These are phyloP conservation scores for Chenopodium album DNA, from an alignment of 148 eudicot species.

Conservation along the genomic window DNA sequence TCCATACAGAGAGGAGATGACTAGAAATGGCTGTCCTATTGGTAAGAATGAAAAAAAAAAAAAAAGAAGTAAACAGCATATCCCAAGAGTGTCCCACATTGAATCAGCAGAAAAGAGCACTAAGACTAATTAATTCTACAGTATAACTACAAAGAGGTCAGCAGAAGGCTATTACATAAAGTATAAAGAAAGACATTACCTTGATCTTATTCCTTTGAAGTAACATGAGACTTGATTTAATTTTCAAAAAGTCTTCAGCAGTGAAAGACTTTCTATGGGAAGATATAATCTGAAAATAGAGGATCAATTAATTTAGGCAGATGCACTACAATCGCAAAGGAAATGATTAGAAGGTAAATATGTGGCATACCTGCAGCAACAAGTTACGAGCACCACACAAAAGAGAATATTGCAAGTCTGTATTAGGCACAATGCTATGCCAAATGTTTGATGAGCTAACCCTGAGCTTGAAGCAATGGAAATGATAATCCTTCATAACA, in stretches of 20 bases:
- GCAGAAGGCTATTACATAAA: neutral
- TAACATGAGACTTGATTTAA: slow-evolving; percentile 41
- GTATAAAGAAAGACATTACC: slow-evolving; percentile 35
- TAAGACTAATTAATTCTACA: neutral
- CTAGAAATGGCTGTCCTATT: neutral
- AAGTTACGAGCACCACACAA: slow-evolving; percentile 54
- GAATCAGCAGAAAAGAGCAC: neutral
- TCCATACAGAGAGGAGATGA: neutral
- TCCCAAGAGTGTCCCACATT: no score
- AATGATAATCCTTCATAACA: slow-evolving; percentile 51
- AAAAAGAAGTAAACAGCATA: no score
- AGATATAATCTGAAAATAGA: slow-evolving; percentile 62
- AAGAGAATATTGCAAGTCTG: slow-evolving; percentile 43
- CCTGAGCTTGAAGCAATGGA: slow-evolving; percentile 60
- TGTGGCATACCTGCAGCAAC: slow-evolving; percentile 63
- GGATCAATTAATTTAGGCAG: slow-evolving; percentile 10
- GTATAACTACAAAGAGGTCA: neutral
- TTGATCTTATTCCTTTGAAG: slow-evolving; percentile 33
- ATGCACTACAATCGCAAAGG: neutral
- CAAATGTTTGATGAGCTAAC: slow-evolving; percentile 63
- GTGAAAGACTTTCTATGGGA: slow-evolving; percentile 76
- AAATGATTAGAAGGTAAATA: neutral
- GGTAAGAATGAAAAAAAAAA: neutral
- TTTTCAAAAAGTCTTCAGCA: slow-evolving; percentile 44
- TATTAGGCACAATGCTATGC: slow-evolving; percentile 39